A percentile compares a stretch with the other conserved stretches of the same genome.
These are phyloP conservation scores for Colletotrichum ledebouriae DNA, from an alignment of 2,329 filamentous ascomycete genomes.

Conservation along the genomic window DNA sequence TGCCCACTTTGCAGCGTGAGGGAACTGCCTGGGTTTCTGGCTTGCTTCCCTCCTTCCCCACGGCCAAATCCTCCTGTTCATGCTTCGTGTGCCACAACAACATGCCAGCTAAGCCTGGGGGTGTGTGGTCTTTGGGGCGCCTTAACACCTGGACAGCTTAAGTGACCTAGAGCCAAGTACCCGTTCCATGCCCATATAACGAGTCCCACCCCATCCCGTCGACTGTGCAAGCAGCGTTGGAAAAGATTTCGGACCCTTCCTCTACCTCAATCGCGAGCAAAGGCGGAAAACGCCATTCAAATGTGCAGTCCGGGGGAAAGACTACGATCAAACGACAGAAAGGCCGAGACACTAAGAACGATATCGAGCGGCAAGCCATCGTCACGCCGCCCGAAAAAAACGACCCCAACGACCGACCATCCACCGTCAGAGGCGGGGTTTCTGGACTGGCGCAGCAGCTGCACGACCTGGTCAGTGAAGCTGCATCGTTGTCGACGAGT, in stretches of 20 bases:
- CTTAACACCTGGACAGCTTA: constrained; percentile 20
- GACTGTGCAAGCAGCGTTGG: neutral
- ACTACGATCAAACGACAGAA: constrained; percentile 11
- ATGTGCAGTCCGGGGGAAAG: constrained; percentile 8
- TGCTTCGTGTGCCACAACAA: neutral
- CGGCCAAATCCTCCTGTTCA: too few relatives aligned
- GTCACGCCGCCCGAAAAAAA: constrained; percentile 16
- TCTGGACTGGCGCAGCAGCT: constrained; percentile 27
- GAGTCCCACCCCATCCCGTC: constrained; percentile 31
- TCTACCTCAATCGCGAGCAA: neutral
- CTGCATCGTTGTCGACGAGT: constrained; percentile 24
- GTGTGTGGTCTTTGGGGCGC: constrained; percentile 4
- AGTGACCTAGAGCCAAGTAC: constrained; percentile 35
- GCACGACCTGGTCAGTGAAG: constrained; percentile 28
- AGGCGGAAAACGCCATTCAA: constrained; percentile 5
- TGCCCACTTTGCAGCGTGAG: constrained; percentile 30
- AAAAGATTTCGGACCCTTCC: constrained; percentile 32
- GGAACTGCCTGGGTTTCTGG: constrained; percentile 34
- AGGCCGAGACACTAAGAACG: constrained; percentile 22
- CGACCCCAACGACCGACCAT: constrained; percentile 27
- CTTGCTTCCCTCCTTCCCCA: neutral
- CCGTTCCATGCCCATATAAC: constrained; percentile 28
- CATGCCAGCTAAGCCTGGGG: constrained; percentile 20
- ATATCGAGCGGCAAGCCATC: constrained; percentile 30
- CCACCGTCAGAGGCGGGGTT: constrained; percentile 35